Evolutionary conservation across 23 red algal genomes (phyloP), one percentile per base, ranked within the genome.

Genomic region (Agarophyton chilense): DNA sequence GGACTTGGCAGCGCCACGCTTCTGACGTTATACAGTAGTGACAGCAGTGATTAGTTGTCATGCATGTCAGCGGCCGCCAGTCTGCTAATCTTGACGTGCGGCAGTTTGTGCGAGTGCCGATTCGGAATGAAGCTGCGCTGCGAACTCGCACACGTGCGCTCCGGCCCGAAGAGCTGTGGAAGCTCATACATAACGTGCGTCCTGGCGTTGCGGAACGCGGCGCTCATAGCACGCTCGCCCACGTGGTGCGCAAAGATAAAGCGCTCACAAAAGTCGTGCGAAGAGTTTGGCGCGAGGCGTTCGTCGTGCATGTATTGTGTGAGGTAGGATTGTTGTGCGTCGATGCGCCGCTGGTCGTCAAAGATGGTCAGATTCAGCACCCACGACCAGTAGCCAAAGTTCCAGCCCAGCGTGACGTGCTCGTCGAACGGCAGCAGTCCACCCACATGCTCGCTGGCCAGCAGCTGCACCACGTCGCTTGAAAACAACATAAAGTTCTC

Each of bases 401-500:
- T 98, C 95, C 95, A 98, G 5, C 83, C 95, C 0, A 98, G 56
- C 19, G 95, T 94, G 0, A 93, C 95, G 39, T 94, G 60, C 32
- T 82, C 75, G 65, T 98, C 95, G 70, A 90, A 94, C 17, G 92
- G 92, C 10, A 98, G 34, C 38, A 98, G 38, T 9, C 54, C 49
- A 7, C 87, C 78, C 33, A 83, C 21, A 2, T 43, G 61, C 18
- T 86, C 72, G 61, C 74, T 54, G 14, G 61, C 24, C 46, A 94
- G 21, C 60, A 93, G 55, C 25, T 73, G 35, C 11, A 93, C 60
- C 8, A 98, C 61, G 43, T 98, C 95, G 7, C 29, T 0, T 25
- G 95, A 93, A 80, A 98, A 94, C 0, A 98, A 74, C 81, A 98
- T 89, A 52, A 93, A 98, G 85, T 93, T 98, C 82, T 98, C 95